Evolutionary conservation across 2,329 filamentous ascomycete genomes (phyloP), one percentile per base, ranked within the genome.

Genomic region (Paramyrothecium roridum): DNA sequence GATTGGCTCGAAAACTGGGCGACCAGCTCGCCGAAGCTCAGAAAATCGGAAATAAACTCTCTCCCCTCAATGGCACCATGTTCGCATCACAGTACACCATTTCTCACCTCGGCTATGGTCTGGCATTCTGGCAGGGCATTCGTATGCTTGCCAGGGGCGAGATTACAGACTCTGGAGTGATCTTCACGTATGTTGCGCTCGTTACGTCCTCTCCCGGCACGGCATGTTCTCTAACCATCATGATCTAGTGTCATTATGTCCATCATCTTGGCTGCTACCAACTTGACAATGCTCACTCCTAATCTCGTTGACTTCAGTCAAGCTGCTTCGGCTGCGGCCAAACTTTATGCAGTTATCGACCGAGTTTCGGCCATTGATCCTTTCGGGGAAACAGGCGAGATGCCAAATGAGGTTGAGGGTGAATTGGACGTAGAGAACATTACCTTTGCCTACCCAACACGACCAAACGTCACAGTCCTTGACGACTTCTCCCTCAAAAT

Each of bases 41-140:
- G 16, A 22, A n/a, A 4, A 22, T n/a, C 16, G 48, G 48, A 4
- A 50, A 26, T 11, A 50, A 50, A 16, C 22, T 26, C 11, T 26
- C 22, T 16, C 20, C 17, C 21, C 48, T 73, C 1, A 71, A 65
- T 30, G 71, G 67, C 4, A 52, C 69, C 7, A 59, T 75, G 34
- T 74, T 73, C 54, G 65, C 65, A 1, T 59, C 58, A 1, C 67
- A 73, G 54, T 75, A 72, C 56, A 68, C 66, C 48, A 63, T 73
- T 52, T 70, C 75, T 46, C 75, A 71, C 37, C 59, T 66, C 1
- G 73, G 72, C 16, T 72, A 72, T 45, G 71, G 66, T 1, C 61
- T 77, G 6, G 69, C 68, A 2, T 77, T 76, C 48, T 77, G 74
- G 74, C 73, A 76, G 53, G 75, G 73, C 1, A 63, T 75, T 34